Evolutionary conservation across 176 grass and related monocot genomes (phyloP).

Genomic region (Triticum turgidum): DNA sequence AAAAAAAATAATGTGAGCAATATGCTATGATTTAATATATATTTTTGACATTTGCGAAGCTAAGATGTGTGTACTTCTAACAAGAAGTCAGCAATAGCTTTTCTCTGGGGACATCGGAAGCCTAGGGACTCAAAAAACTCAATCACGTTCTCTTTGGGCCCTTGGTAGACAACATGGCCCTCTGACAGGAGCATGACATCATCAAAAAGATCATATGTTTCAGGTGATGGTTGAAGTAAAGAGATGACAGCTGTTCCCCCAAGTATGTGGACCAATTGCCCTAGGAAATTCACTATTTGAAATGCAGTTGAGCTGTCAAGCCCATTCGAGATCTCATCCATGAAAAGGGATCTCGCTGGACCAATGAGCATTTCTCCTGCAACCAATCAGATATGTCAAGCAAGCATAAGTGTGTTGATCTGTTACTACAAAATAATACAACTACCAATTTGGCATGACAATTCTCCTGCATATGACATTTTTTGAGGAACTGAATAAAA

Average conservation of each 20-base stretch:
- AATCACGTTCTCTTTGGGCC: conserved; percentile 47
- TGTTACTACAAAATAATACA: not conserved
- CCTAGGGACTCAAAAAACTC: conserved; percentile 60
- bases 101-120: conserved; percentile 55
- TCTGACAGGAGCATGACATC: conserved; percentile 65
- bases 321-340: conserved; percentile 77
- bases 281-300: conserved; percentile 53
- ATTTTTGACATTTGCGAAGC: not conserved
- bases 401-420: not conserved
- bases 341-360: conserved; percentile 57
- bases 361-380: conserved; percentile 72
- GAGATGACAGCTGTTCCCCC: conserved; percentile 52
- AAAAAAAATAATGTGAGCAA: not conserved
- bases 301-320: conserved; percentile 74
- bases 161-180: conserved; percentile 64
- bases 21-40: not conserved
- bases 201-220: conserved; percentile 65
- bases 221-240: conserved; percentile 65
- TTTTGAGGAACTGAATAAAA: not conserved
- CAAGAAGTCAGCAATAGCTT: conserved; percentile 63
- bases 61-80: conserved; percentile 50
- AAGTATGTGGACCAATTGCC: conserved; percentile 47
- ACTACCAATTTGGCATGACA: not conserved
- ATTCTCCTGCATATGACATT: not conserved
- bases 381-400: not conserved